phyloP scores from a whole-genome alignment of 2,329 filamentous ascomycete genomes.

The Annulohypoxylon truncatum region DNA sequence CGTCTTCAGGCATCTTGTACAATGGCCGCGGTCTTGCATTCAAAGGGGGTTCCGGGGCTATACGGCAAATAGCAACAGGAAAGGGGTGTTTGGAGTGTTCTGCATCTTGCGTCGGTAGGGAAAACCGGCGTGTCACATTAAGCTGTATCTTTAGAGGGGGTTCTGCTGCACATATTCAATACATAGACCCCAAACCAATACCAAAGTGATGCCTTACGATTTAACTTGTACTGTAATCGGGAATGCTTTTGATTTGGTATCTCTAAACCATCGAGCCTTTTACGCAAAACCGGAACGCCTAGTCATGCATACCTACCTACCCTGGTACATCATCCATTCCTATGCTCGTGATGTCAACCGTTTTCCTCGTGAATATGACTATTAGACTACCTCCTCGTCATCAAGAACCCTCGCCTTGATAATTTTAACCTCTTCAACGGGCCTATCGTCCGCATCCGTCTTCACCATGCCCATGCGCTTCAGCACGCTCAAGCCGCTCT shows the following conservation, averaged over 20 bases:
- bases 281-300: conserved; percentile 37
- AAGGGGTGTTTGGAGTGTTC: conserved; percentile 36
- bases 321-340: not conserved
- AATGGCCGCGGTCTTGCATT: conserved; percentile 45
- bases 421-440: conserved; percentile 85
- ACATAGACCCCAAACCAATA: conserved; percentile 12
- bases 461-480: conserved; percentile 89
- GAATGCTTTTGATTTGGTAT: conserved; percentile 27
- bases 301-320: conserved; percentile 25
- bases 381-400: conserved; percentile 51
- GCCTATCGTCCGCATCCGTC: conserved; percentile 83
- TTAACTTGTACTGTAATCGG: conserved; percentile 8
- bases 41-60: conserved; percentile 40
- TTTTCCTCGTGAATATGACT: not conserved
- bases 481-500: conserved; percentile 83
- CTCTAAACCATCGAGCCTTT: conserved; percentile 19
- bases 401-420: conserved; percentile 77
- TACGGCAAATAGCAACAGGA: conserved; percentile 27
- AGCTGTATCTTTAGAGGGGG: conserved; percentile 41
- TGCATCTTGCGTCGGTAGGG: conserved; percentile 40
- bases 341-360: no score
- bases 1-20: conserved; percentile 41
- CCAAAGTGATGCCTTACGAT: conserved; percentile 21
- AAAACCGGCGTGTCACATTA: conserved; percentile 39
- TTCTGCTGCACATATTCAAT: conserved; percentile 44